Base-by-base conservation (phyloP, 305 asterid genomes). In the Withania somnifera region DNA sequence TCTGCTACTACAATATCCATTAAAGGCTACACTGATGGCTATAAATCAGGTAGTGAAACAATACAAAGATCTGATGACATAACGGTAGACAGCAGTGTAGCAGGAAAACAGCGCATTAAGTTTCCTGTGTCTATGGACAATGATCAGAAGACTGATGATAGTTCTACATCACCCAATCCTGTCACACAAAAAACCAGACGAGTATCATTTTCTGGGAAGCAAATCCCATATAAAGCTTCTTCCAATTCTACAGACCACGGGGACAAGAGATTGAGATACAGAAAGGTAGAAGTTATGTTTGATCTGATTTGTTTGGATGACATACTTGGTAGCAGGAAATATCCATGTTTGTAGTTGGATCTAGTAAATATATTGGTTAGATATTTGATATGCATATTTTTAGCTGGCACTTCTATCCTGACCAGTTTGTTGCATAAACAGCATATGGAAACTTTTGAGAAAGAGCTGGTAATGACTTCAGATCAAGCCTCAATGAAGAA, bases 1-100 rank as follows among this genome's bases (percentile, higher is more conserved):
- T 97, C 99, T 56, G 99, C 96, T 64, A 97, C 99, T 75, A 95
- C 99, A 17, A 95, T 98, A 45, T 94, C 98, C 63, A 84, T 92
- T 19, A 91, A 88, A 88, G 97, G 93, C 77, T 91, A 87, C 84
- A 90, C 97, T 2, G 96, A 92, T 82, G 91, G 89, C 78, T 90
- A 82, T 85, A 94, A 86, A 90, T 91, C 97, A 53, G 93, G 99
- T 87, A 87, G 97, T 28, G 97, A 93, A 61, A 84, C 89, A 40
- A 85, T 90, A 66, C 99, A 94, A 87, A 91, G 94, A 85, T 91
- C 98, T 52, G 99, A 97, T 86, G 98, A 95, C 82, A 78, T 90
- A 76, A 89, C 98, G 20, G 94, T 97, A 7, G 99, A 97, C 88
- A 93, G 99, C 87, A 85, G 92, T 10, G 89, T 92, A 78, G 91